These are phyloP conservation scores for Colletotrichum sansevieriae DNA, from an alignment of 2,329 filamentous ascomycete genomes.

Conservation along the genomic window DNA sequence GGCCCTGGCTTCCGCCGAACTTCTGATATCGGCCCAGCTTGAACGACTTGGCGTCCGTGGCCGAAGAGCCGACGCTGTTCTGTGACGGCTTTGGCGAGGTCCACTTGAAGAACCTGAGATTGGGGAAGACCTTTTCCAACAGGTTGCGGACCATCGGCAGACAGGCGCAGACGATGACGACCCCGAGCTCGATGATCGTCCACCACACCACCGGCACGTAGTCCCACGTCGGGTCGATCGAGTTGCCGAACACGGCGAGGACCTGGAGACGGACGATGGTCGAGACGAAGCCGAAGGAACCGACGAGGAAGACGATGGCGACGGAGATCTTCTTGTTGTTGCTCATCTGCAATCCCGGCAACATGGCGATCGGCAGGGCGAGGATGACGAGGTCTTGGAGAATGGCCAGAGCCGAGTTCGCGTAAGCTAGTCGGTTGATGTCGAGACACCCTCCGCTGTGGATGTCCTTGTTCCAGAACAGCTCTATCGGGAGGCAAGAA, in stretches of 20 bases:
- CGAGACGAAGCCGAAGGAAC: slow-evolving; percentile 41
- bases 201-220: slow-evolving; percentile 45
- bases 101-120: slow-evolving; percentile 19
- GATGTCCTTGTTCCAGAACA: slow-evolving; percentile 48
- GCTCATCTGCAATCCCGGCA: slow-evolving; percentile 69
- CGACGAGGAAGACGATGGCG: slow-evolving; percentile 40
- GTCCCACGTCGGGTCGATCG: slow-evolving; percentile 41
- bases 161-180: slow-evolving; percentile 45
- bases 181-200: slow-evolving; percentile 45
- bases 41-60: slow-evolving; percentile 8
- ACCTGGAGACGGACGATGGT: slow-evolving; percentile 43
- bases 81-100: slow-evolving; percentile 15
- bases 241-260: slow-evolving; percentile 38
- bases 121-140: slow-evolving; percentile 32
- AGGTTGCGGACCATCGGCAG: slow-evolving; percentile 44
- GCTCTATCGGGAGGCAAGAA: slow-evolving; percentile 47
- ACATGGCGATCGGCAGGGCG: slow-evolving; percentile 65
- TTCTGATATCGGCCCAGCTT: slow-evolving; percentile 20
- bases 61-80: slow-evolving; percentile 16
- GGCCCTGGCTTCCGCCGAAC: slow-evolving; percentile 19
- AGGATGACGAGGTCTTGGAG: slow-evolving; percentile 65
- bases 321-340: slow-evolving; percentile 57
- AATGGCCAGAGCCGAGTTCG: slow-evolving; percentile 64
- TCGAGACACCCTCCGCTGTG: slow-evolving; percentile 47
- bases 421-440: slow-evolving; percentile 64